A percentile compares a stretch with the other conserved stretches of the same genome.
Evolutionary conservation across 2,329 filamentous ascomycete species (phyloP).

Genomic region (Beauveria caledonica): DNA sequence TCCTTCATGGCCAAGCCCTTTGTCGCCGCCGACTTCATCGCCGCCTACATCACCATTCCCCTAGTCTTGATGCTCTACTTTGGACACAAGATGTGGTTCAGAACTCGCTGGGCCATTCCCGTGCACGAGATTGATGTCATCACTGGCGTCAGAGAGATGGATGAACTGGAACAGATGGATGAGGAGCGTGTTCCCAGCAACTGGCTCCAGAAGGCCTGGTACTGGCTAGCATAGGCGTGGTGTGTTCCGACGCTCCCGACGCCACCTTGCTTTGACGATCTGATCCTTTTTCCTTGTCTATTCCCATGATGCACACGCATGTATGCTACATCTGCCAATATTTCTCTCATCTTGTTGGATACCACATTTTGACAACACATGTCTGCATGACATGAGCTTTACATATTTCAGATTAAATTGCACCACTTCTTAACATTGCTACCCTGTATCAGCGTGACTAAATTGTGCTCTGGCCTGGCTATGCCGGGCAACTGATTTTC

Average conservation of each 20-base stretch:
- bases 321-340: background rate
- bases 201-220: slow-evolving; percentile 44
- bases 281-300: no score
- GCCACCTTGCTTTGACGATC: background rate
- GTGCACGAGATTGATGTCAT: slow-evolving; percentile 44
- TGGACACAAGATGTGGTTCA: slow-evolving; percentile 47
- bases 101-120: slow-evolving; percentile 35
- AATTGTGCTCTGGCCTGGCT: background rate
- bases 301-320: background rate
- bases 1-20: slow-evolving; percentile 62
- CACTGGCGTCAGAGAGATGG: slow-evolving; percentile 55
- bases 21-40: slow-evolving; percentile 54
- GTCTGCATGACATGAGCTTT: background rate
- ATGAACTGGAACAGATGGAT: slow-evolving; percentile 44
- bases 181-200: slow-evolving; percentile 41
- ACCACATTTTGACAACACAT: slow-evolving; percentile 1
- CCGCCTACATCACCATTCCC: slow-evolving; percentile 54
- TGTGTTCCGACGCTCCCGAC: no score
- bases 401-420: background rate
- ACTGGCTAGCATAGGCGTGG: slow-evolving; percentile 37
- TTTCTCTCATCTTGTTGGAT: slow-evolving; percentile 1
- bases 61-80: slow-evolving; percentile 56
- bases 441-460: background rate
- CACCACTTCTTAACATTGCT: background rate
- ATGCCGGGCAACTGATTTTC: background rate